A percentile compares a stretch with the other conserved stretches of the same genome.
Evolutionary conservation across 352 stramenopile genomes (phyloP).

Genomic region (Thalassiosira ordinaria): DNA sequence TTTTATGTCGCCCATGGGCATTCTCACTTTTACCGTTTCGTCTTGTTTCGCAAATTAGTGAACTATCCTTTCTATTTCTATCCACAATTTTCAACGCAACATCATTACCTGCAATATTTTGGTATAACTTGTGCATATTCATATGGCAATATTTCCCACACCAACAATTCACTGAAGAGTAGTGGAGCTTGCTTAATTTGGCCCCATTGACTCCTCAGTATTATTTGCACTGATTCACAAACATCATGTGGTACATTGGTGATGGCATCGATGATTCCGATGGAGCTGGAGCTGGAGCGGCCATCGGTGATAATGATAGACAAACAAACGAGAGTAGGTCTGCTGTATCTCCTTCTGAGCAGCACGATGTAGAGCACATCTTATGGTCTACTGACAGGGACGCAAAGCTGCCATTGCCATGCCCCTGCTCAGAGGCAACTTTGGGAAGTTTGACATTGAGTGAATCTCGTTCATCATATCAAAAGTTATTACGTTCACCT

Average conservation of each 20-base stretch:
- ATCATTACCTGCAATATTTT: no score
- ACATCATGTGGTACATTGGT: constrained; percentile 46
- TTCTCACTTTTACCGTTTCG: no score
- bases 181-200: no score
- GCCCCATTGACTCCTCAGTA: no score
- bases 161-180: no score
- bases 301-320: constrained; percentile 2
- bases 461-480: constrained; percentile 1
- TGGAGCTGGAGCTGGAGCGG: neutral
- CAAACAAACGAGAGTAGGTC: constrained; percentile 27
- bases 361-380: neutral
- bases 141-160: no score
- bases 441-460: constrained; percentile 14
- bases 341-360: neutral
- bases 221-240: no score
- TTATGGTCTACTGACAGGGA: neutral
- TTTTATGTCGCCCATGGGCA: no score
- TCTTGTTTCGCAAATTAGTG: no score
- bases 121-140: no score
- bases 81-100: no score
- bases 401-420: constrained; percentile 27
- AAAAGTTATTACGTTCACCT: constrained; percentile 1
- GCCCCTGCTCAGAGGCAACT: constrained; percentile 31
- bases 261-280: constrained; percentile 33
- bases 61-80: no score